Evolutionary conservation across 225 moss, liverwort and hornwort genomes (phyloP).

Genomic region (Pseudisothecium myosuroides): DNA sequence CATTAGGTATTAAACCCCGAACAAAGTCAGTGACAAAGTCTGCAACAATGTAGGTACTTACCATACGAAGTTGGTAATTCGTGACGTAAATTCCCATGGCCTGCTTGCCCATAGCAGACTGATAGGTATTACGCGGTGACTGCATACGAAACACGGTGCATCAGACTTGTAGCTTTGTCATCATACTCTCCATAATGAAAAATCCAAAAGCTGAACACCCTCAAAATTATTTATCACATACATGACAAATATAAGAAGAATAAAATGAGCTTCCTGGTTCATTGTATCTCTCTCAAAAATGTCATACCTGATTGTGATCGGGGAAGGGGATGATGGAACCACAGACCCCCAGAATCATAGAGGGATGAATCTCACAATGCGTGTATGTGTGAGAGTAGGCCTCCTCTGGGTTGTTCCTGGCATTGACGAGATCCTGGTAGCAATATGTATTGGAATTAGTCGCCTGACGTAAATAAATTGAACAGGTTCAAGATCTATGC

Average conservation of each 20-base stretch:
- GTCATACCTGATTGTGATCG: conserved; percentile 85
- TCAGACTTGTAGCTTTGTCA: neutral
- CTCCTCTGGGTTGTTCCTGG: conserved; percentile 89
- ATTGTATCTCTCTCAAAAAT: neutral
- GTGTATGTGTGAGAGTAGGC: conserved; percentile 97
- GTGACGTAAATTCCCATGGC: conserved; percentile 99
- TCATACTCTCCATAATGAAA: neutral
- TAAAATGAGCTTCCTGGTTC: neutral
- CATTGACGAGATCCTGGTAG: conserved; percentile 86
- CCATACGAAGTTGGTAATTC: conserved; percentile 96
- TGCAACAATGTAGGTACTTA: neutral
- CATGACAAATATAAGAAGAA: neutral
- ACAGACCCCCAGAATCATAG: conserved; percentile 99
- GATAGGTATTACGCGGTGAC: conserved; percentile 99
- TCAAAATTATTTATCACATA: neutral
- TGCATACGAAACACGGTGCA: conserved; percentile 15
- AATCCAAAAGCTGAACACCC: neutral
- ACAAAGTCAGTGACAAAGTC: neutral
- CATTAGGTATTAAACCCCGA: neutral
- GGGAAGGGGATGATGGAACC: conserved; percentile 99
- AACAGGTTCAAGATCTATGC: neutral
- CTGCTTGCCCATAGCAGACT: conserved; percentile 99
- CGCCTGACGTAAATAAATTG: neutral
- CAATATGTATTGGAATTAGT: neutral
- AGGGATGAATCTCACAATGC: conserved; percentile 99